Evolutionary conservation across 1,284 basidiomycete genomes (phyloP).

Genomic region (Ganoderma sp.): DNA sequence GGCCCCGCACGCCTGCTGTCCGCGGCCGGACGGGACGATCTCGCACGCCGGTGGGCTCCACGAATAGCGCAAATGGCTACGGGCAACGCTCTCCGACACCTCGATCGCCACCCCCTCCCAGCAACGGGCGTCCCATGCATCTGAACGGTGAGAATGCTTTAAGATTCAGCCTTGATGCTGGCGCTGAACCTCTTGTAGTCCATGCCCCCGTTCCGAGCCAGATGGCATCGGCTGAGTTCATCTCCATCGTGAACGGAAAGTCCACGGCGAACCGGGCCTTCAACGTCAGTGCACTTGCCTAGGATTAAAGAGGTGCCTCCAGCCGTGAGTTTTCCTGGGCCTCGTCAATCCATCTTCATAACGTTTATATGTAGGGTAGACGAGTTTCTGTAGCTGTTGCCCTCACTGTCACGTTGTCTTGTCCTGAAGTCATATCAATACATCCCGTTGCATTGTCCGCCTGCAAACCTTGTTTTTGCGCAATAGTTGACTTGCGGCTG

Average conservation of each 20-base stretch:
- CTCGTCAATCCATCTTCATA: background rate
- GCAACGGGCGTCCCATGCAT: background rate
- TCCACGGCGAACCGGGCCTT: background rate
- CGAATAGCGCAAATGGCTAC: background rate
- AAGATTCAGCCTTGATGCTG: background rate
- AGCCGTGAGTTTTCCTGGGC: background rate
- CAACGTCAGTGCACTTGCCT: background rate
- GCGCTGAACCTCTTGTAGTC: background rate
- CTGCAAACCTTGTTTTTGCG: background rate
- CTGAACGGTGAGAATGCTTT: background rate
- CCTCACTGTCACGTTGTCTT: background rate
- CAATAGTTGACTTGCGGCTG: background rate
- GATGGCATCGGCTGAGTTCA: background rate
- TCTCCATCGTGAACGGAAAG: slow-evolving; percentile 11
- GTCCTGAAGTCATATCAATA: background rate
- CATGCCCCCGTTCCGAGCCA: background rate
- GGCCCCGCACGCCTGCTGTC: background rate
- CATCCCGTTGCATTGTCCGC: background rate
- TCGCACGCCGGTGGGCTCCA: background rate
- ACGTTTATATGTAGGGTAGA: background rate
- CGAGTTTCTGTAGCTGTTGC: background rate
- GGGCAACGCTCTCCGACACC: background rate
- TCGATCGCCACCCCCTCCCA: slow-evolving; percentile 2
- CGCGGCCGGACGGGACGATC: background rate
- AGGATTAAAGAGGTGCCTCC: background rate